Evolutionary conservation across 176 grass and related monocot genomes (phyloP), one percentile per base, ranked within the genome.

Genomic region (Raddia guianensis): DNA sequence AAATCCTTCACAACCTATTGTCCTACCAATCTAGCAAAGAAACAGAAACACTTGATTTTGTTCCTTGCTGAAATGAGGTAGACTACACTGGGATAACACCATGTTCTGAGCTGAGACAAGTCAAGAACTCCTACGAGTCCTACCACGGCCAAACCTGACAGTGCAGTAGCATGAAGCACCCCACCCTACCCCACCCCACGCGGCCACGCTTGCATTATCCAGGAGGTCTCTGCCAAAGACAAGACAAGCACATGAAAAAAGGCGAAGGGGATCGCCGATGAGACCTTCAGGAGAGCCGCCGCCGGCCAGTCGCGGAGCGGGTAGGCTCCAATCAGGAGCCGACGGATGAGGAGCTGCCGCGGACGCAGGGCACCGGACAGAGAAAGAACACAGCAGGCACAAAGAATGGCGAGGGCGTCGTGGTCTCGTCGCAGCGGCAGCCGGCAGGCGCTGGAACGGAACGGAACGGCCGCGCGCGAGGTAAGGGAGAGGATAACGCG

Each of bases 401-500:
- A 62, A 47, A 58, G 59, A 82, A 83, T 72, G 83, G 74, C 83
- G 83, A 27, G 27, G 47, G 47, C 12, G 83, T 49, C 71, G 83
- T 66, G 61, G 75, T 27, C 27, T 27, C 27, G 27, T 27, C 27
- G 27, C 37, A 40, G 37, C 37, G 37, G 37, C 37, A 40, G 37
- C 1, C 37, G 37, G 37, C 37, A 40, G 37, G 37, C 27, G 37
- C 37, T 27, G 37, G 37, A 5, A 3, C 40, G 12, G 33, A 53
- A 50, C 32, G 50, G 53, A 45, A 49, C 45, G 47, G 61, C 60
- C 46, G 60, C 52, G 21, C 68, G 68, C 16, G 56, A 14, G 27
- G 33, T 6, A 27, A 20, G 68, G 75, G 69, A 84, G 70, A 66
- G 63, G 87, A 89, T 89, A 89, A 70, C 70, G 63, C 87, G 80